A percentile compares a stretch with the other conserved stretches of the same genome.
These are phyloP conservation scores for Yamadazyma atlantica DNA, from an alignment of 1,139 yeast genomes.

Conservation along the genomic window DNA sequence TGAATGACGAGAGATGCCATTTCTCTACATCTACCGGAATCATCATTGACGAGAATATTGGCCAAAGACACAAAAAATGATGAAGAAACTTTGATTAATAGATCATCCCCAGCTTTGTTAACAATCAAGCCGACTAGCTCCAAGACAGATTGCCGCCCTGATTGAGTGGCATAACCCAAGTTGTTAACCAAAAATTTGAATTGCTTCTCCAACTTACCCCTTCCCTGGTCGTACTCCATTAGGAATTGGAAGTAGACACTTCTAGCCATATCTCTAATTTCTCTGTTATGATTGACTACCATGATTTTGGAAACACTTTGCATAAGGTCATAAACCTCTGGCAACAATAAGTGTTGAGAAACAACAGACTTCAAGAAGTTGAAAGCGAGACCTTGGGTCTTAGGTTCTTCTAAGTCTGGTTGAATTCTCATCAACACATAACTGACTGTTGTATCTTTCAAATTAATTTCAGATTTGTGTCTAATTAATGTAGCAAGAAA, in stretches of 20 bases:
- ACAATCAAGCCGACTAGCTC: slow-evolving; percentile 76
- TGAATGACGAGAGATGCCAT: slow-evolving; percentile 70
- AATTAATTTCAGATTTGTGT: slow-evolving; percentile 60
- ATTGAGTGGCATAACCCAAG: slow-evolving; percentile 78
- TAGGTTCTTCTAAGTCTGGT: slow-evolving; percentile 92
- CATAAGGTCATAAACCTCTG: slow-evolving; percentile 90
- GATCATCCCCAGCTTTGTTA: slow-evolving; percentile 61
- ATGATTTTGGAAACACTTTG: slow-evolving; percentile 78
- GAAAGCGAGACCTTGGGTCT: slow-evolving; percentile 84
- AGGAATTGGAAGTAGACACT: slow-evolving; percentile 81
- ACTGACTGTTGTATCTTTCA: slow-evolving; percentile 73
- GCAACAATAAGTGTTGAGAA: slow-evolving; percentile 69
- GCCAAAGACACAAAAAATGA: slow-evolving; percentile 85
- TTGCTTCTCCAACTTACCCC: slow-evolving; percentile 80
- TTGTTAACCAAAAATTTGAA: slow-evolving; percentile 82
- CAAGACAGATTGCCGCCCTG: slow-evolving; percentile 89
- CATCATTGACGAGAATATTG: slow-evolving; percentile 76
- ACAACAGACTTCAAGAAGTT: slow-evolving; percentile 77
- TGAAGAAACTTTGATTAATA: slow-evolving; percentile 60
- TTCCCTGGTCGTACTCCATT: slow-evolving; percentile 94
- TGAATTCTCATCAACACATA: slow-evolving; percentile 73
- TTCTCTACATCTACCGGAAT: slow-evolving; percentile 78
- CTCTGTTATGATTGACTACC: slow-evolving; percentile 86
- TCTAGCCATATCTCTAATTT: slow-evolving; percentile 84
- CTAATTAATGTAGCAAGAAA: slow-evolving; percentile 73